Evolutionary conservation across 345 rosid genomes (phyloP), one percentile per base, ranked within the genome.

Genomic region (Euphorbia pulcherrima): DNA sequence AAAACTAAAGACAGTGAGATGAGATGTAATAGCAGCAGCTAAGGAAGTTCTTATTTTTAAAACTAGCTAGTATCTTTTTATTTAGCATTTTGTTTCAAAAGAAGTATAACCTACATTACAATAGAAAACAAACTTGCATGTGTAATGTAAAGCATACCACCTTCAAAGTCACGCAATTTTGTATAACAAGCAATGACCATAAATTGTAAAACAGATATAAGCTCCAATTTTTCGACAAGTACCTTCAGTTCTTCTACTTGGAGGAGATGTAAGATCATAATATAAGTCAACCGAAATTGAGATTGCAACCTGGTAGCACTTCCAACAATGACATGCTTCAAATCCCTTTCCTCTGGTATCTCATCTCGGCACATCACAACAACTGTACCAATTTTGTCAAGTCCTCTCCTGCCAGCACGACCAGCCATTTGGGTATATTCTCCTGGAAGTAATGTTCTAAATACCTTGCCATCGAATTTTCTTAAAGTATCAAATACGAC

Each of bases 401-500:
- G 88, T 67, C 99, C 99, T 77, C 99, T 86, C 83, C 99, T 84
- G 62, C 99, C 99, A 60, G 99, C 99, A 73, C 99, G 99, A 41
- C 99, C 99, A 28, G 97, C 97, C 99, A 93, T 93, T 78, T 93
- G 99, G 79, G 97, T 93, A 82, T 93, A 93, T 79, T 93, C 99
- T 69, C 99, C 99, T 68, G 99, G 89, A 72, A 91, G 92, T 68
- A 93, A 78, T 61, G 69, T 81, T 77, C 97, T 85, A 71, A 85
- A 87, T 82, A 85, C 97, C 81, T 85, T 93, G 46, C 98, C 98
- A 80, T 89, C 97, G 74, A 91, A 93, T 82, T 93, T 93, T 79
- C 92, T 89, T 70, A 93, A 78, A 54, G 82, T 76, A 85, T 91
- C 99, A 83, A 93, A 93, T 68, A 91, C 95, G 70, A 93, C 97